phyloP scores from a whole-genome alignment of 208 protist genomes.

The Trypanosoma melophagium region DNA sequence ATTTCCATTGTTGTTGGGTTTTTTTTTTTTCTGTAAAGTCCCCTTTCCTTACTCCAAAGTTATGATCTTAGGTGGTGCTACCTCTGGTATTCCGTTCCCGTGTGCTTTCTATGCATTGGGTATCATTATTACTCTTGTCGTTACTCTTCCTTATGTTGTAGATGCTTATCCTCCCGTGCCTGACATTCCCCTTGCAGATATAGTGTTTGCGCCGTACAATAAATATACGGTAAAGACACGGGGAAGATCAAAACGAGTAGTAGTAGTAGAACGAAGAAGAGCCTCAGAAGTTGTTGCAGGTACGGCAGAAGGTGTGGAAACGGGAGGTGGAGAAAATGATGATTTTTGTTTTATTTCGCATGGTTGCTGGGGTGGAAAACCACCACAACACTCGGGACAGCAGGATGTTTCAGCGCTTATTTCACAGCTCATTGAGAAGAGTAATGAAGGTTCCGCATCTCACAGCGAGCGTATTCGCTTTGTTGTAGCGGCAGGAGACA shows the following conservation, averaged over 20 bases:
- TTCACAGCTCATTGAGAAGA: slow-evolving; percentile 14
- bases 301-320: too few relatives aligned
- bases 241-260: not conserved
- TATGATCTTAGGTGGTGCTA: too few relatives aligned
- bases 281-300: not conserved
- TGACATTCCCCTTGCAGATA: slow-evolving; percentile 14
- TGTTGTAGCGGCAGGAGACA: slow-evolving; percentile 48
- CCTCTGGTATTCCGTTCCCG: too few relatives aligned
- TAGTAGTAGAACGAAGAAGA: not conserved
- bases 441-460: not conserved
- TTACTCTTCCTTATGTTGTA: not conserved
- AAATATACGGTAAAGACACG: not conserved
- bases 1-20: too few relatives aligned
- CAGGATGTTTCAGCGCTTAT: slow-evolving; percentile 24
- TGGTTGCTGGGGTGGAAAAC: slow-evolving; percentile 43
- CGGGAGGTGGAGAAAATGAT: not conserved
- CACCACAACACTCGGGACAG: slow-evolving; percentile 20
- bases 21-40: too few relatives aligned
- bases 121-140: slow-evolving; percentile 8
- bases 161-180: slow-evolving; percentile 1
- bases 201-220: slow-evolving; percentile 20
- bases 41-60: too few relatives aligned
- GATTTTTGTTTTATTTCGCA: slow-evolving; percentile 41
- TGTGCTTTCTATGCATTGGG: slow-evolving; percentile 10
- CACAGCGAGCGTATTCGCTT: slow-evolving; percentile 28